These are phyloP conservation scores for Trichoderma hamatum DNA, from an alignment of 2,329 filamentous ascomycete genomes.

Conservation along the genomic window DNA sequence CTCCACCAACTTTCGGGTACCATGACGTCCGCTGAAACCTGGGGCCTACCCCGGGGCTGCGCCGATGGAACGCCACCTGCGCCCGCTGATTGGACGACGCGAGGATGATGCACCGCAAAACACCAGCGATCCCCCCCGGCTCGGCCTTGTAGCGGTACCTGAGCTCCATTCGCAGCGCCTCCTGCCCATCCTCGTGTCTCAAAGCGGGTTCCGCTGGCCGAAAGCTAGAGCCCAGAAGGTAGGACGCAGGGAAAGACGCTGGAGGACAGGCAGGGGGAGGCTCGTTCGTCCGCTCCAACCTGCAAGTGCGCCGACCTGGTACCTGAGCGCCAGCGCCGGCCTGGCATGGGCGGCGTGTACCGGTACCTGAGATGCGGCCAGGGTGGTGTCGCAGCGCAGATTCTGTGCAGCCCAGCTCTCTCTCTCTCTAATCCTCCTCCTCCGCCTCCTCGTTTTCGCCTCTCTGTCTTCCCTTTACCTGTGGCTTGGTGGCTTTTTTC, in stretches of 20 bases:
- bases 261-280: slow-evolving; percentile 1
- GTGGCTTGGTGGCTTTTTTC: slow-evolving; percentile 24
- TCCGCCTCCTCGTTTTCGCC: slow-evolving; percentile 27
- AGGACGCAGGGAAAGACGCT: slow-evolving; percentile 18
- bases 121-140: slow-evolving; percentile 21
- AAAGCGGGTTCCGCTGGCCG: slow-evolving; percentile 19
- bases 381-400: slow-evolving; percentile 23
- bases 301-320: not conserved
- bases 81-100: slow-evolving; percentile 25
- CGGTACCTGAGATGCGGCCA: not conserved
- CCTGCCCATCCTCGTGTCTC: slow-evolving; percentile 26
- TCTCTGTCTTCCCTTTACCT: slow-evolving; percentile 23
- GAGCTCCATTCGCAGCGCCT: slow-evolving; percentile 1
- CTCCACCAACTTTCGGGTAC: not conserved
- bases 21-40: slow-evolving; percentile 25
- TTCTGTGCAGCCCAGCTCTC: slow-evolving; percentile 5
- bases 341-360: not conserved
- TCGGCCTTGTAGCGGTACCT: not conserved
- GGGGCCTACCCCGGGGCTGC: slow-evolving; percentile 16
- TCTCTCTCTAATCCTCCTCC: slow-evolving; percentile 21
- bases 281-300: slow-evolving; percentile 7
- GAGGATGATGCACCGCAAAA: slow-evolving; percentile 21
- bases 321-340: not conserved
- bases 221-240: not conserved
- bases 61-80: slow-evolving; percentile 21